phyloP scores from a whole-genome alignment of 116 monocot genomes.

The Iris pallida region DNA sequence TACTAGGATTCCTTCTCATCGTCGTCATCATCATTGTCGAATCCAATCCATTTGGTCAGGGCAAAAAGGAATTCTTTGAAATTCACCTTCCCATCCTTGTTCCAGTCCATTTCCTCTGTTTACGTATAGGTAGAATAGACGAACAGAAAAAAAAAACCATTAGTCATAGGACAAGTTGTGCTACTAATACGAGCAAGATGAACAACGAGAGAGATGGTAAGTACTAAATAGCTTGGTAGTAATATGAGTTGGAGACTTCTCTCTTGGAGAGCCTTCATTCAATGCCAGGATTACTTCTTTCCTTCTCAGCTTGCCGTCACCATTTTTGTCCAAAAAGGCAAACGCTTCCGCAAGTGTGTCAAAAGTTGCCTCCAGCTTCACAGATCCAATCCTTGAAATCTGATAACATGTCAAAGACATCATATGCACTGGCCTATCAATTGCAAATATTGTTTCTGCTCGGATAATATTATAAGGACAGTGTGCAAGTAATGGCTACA shows the following conservation, averaged over 20 bases:
- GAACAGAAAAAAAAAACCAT: background rate
- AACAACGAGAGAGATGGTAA: background rate
- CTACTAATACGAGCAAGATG: background rate
- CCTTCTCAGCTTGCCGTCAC: conserved; percentile 26
- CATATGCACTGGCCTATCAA: background rate
- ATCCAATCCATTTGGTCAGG: conserved; percentile 34
- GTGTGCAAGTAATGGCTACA: conserved; percentile 6
- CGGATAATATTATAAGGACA: too few species aligned
- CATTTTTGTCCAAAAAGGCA: conserved; percentile 35
- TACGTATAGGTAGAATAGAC: background rate
- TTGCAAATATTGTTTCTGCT: background rate
- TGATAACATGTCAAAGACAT: conserved; percentile 1
- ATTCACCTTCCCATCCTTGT: conserved; percentile 36
- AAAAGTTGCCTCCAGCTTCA: conserved; percentile 22
- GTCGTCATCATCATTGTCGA: conserved; percentile 27
- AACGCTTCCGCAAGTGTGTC: conserved; percentile 33
- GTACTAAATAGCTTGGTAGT: conserved; percentile 16
- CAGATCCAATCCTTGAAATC: conserved; percentile 17
- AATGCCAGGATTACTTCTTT: conserved; percentile 15
- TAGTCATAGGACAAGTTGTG: background rate
- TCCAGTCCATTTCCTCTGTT: conserved; percentile 44
- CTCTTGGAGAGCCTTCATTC: conserved; percentile 8
- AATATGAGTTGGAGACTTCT: conserved; percentile 19
- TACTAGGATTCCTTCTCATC: conserved; percentile 9
- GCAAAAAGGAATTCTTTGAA: conserved; percentile 41